phyloP scores from a whole-genome alignment of 768 basidiomycete species.

The Tricholoma sp. region DNA sequence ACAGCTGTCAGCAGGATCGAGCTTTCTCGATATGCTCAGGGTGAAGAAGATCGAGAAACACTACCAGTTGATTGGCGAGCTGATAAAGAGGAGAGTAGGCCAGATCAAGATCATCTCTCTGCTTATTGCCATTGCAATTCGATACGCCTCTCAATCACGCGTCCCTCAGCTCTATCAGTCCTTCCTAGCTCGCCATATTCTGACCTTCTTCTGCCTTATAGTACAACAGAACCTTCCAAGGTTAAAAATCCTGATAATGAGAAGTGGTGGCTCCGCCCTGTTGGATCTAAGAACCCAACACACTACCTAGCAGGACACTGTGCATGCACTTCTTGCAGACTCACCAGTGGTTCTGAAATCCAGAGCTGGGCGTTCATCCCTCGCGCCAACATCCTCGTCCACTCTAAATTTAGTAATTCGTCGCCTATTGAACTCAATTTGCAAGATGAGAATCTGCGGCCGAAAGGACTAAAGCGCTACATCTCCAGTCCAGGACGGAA shows the following conservation, averaged over 20 bases:
- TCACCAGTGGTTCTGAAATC: conserved; percentile 20
- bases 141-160: conserved; percentile 13
- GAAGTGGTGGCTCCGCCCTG: conserved; percentile 24
- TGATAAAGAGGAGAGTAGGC: not conserved
- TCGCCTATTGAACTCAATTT: conserved; percentile 13
- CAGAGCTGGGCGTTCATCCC: conserved; percentile 22
- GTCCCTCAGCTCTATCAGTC: conserved; percentile 12
- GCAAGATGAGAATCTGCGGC: conserved; percentile 8
- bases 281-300: conserved; percentile 10
- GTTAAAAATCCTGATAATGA: conserved; percentile 13
- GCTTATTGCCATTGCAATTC: conserved; percentile 14
- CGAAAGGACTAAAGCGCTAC: conserved; percentile 20
- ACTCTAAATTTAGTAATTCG: conserved; percentile 3
- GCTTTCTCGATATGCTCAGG: conserved; percentile 8
- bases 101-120: conserved; percentile 4
- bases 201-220: conserved; percentile 14
- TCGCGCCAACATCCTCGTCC: conserved; percentile 15
- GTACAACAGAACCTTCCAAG: conserved; percentile 1
- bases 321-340: conserved; percentile 21
- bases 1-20: conserved; percentile 6
- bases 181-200: conserved; percentile 14
- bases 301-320: conserved; percentile 23
- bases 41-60: not conserved
- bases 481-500: conserved; percentile 16
- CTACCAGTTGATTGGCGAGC: conserved; percentile 8